Evolutionary conservation across 352 stramenopile genomes (phyloP).

Genomic region (Phytophthora podocarpi): DNA sequence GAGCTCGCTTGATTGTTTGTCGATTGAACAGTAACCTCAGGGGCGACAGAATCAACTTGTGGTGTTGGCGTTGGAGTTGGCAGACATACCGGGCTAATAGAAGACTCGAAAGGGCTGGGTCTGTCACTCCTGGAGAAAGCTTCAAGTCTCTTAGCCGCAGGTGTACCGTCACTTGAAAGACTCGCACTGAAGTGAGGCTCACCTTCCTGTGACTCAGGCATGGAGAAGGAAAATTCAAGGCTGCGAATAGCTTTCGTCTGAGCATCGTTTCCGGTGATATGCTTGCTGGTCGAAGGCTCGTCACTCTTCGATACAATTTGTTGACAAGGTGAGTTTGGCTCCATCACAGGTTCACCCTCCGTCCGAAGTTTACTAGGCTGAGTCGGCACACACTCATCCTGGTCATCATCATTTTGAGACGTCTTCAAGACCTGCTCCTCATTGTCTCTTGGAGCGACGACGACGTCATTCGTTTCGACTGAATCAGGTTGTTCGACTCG

Average conservation of each 20-base stretch:
- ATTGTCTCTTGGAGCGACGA: not conserved
- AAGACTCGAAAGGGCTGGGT: conserved; percentile 27
- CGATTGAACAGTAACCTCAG: not conserved
- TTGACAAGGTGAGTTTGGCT: conserved; percentile 12
- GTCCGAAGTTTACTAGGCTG: conserved; percentile 37
- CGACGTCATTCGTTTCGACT: not conserved
- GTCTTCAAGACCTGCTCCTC: not conserved
- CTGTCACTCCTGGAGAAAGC: conserved; percentile 14
- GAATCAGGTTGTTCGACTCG: conserved; percentile 2
- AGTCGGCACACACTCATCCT: conserved; percentile 54
- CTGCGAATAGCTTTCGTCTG: conserved; percentile 61
- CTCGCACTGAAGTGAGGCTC: conserved; percentile 47
- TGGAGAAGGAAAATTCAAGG: conserved; percentile 70
- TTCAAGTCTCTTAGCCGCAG: conserved; percentile 38
- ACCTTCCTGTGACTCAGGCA: conserved; percentile 61
- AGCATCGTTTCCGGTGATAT: conserved; percentile 24
- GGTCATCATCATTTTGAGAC: conserved; percentile 26
- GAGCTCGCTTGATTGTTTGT: not conserved
- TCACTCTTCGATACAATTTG: conserved; percentile 38
- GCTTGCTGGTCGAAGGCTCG: conserved; percentile 8
- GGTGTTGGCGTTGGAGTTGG: conserved; percentile 15
- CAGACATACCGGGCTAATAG: conserved; percentile 32
- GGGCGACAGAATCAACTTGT: not conserved
- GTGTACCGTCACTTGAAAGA: conserved; percentile 32
- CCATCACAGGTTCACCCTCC: conserved; percentile 12